Evolutionary conservation across 495 filamentous ascomycete species (phyloP).

Genomic region (Elaphomyces granulatus): DNA sequence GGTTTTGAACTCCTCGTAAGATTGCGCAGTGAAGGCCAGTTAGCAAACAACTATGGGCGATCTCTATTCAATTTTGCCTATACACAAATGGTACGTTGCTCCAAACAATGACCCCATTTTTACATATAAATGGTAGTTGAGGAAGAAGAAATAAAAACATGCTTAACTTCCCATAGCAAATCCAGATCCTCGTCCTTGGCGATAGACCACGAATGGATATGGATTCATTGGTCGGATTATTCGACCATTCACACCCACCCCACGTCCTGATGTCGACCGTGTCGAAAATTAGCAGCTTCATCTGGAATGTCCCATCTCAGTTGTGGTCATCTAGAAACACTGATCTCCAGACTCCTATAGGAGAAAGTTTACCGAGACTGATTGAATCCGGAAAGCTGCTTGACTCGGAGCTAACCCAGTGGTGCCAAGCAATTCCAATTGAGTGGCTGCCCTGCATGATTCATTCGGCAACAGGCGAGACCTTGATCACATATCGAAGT

Average conservation of each 20-base stretch:
- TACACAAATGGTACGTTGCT: constrained; percentile 23
- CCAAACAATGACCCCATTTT: too few species aligned
- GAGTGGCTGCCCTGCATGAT: constrained; percentile 26
- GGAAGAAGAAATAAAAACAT: too few species aligned
- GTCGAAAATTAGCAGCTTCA: constrained; percentile 21
- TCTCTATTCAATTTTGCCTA: constrained; percentile 31
- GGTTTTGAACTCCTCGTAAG: constrained; percentile 30
- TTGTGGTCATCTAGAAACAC: too few species aligned
- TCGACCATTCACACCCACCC: constrained; percentile 21
- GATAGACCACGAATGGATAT: constrained; percentile 21
- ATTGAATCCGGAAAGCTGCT: constrained; percentile 14
- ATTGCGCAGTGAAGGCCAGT: constrained; percentile 21
- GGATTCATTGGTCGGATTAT: constrained; percentile 18
- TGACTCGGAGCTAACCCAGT: constrained; percentile 22
- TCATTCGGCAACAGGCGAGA: constrained; percentile 20
- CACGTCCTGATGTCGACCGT: constrained; percentile 24
- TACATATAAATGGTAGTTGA: constrained; percentile 2
- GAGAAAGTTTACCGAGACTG: constrained; percentile 13
- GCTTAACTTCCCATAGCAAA: constrained; percentile 20
- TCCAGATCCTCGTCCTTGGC: constrained; percentile 26
- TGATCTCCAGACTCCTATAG: background rate
- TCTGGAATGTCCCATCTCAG: constrained; percentile 9
- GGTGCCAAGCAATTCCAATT: constrained; percentile 23
- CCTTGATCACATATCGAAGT: constrained; percentile 23
- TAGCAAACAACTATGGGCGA: constrained; percentile 21